Base-by-base conservation (phyloP, 2,329 filamentous ascomycete species). In the Dothideomycetes sp. region DNA sequence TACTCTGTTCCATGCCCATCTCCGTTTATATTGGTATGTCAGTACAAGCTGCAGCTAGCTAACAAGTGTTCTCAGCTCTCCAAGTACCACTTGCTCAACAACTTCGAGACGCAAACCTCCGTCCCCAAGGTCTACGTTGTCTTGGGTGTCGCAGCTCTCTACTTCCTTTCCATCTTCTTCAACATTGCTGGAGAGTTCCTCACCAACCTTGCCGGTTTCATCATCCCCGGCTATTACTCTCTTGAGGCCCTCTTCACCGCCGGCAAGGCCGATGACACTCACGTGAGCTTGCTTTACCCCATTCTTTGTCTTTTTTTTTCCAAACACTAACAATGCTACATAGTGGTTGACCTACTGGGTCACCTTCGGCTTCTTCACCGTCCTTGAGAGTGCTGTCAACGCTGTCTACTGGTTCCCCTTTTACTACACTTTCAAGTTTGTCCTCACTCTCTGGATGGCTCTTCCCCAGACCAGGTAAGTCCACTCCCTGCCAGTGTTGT, bases 381-480 rank as follows among this genome's bases (percentile, higher is more conserved):
- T 91, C 36, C 59, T 86, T 53, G 85, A 93, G 74, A 87, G 82
- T 63, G 73, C 83, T 46, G 67, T 93, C 57, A 87, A 75, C 66
- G 82, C 86, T 48, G 83, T 89, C 48, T 91, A 91, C 75, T 93
- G 84, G 84, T 86, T 93, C 72, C 83, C 91, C 60, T 98, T 98
- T 73, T 98, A 98, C 82, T 98, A 85, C 69, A 89, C 88, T 61
- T 96, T 98, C 83, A 98, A 98, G 77, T 95, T 98, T 61, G 72
- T 93, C 60, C 83, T 96, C 63, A 75, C 96, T 56, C 80, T 98
- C 63, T 98, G 91, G 91, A 87, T 98, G 70, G 80, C 89, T 54
- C 86, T 98, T 57, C 91, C 91, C 63, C 76, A 84, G 65, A 95
- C 93, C 72, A 73, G 73, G 89, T 95, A 81, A 61, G 81, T 70